Percentiles rank a stretch among this genome's conserved stretches.
Evolutionary conservation across 768 basidiomycete species (phyloP).

Genomic region (Hemileccinum rubropunctum): DNA sequence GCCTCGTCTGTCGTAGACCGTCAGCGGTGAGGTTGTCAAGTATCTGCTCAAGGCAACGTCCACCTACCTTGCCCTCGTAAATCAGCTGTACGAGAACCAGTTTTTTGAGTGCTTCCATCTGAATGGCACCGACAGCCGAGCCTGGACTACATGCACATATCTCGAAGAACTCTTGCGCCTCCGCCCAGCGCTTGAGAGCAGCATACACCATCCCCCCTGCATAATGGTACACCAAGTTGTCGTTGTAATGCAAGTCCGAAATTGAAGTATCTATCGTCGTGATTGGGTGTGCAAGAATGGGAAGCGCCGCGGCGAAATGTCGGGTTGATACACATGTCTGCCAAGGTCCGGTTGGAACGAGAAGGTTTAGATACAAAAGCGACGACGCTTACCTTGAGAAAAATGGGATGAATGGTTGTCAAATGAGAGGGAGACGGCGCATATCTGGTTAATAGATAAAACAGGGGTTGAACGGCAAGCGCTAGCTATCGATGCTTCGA

Average conservation of each 20-base stretch:
- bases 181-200: conserved; percentile 61
- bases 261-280: conserved; percentile 56
- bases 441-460: conserved; percentile 60
- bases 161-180: conserved; percentile 79
- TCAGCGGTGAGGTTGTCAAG: not conserved
- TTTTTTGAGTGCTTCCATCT: conserved; percentile 88
- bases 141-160: conserved; percentile 68
- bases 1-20: conserved; percentile 23
- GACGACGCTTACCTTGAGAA: conserved; percentile 50
- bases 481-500: conserved; percentile 33
- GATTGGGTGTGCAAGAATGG: conserved; percentile 61
- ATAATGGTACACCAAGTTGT: conserved; percentile 85
- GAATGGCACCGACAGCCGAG: conserved; percentile 58
- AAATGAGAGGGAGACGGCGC: conserved; percentile 54
- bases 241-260: conserved; percentile 72
- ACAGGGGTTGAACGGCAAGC: conserved; percentile 56
- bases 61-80: conserved; percentile 74
- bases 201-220: conserved; percentile 67
- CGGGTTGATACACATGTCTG: conserved; percentile 58
- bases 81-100: conserved; percentile 77
- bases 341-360: not conserved
- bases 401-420: conserved; percentile 68
- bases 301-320: conserved; percentile 55
- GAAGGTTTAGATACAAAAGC: not conserved
- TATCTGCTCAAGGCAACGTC: not conserved